Percentiles rank a stretch among this genome's conserved stretches.
Conservation (phyloP, 2,329 filamentous ascomycete species). For the Neospermospora avenae region DNA sequence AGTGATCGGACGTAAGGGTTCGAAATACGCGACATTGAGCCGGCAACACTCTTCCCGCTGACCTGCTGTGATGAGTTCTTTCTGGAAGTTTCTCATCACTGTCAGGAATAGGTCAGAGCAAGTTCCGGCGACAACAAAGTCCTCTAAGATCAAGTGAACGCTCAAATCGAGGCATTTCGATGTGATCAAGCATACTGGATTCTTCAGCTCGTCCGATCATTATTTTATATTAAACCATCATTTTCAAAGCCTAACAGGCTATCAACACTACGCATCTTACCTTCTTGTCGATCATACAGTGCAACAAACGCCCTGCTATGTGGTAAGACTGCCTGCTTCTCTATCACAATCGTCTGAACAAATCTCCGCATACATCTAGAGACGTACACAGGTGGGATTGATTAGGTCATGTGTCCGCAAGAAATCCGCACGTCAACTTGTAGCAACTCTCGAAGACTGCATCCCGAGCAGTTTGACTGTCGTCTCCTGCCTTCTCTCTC, state of each 20-base stretch:
- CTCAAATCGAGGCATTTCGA: conserved; percentile 20
- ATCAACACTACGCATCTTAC: conserved; percentile 42
- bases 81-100: conserved; percentile 15
- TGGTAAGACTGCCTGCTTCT: conserved; percentile 53
- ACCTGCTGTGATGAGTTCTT: background rate
- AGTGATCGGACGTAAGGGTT: background rate
- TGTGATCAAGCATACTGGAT: conserved; percentile 44
- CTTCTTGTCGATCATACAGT: conserved; percentile 43
- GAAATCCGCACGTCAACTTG: too few species aligned
- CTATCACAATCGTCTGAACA: conserved; percentile 56
- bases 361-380: conserved; percentile 40
- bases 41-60: background rate
- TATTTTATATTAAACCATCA: conserved; percentile 49
- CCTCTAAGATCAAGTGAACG: conserved; percentile 25
- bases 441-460: too few species aligned
- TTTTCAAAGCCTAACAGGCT: conserved; percentile 48
- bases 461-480: too few species aligned
- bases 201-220: conserved; percentile 41
- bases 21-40: background rate
- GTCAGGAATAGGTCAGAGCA: conserved; percentile 26
- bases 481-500: too few species aligned
- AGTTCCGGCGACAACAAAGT: conserved; percentile 25
- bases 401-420: too few species aligned
- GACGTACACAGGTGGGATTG: too few species aligned
- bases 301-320: conserved; percentile 53